Base-by-base conservation (phyloP, 345 rosid species). In the Psidium guajava region DNA sequence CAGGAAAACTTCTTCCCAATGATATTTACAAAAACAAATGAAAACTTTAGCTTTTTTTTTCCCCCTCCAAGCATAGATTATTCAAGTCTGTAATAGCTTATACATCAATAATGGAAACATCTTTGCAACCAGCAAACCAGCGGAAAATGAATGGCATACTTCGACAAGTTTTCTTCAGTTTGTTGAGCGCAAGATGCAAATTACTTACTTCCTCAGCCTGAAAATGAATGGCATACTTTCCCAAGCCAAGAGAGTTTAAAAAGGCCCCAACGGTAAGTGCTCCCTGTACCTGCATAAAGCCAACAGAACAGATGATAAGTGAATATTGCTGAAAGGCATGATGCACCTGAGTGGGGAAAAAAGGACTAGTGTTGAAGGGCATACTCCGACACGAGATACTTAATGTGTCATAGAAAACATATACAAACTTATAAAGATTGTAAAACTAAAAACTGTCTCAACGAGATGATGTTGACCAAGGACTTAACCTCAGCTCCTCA, bases 201-300 rank as follows among this genome's bases (percentile, higher is more conserved):
- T 52, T 81, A 88, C 95, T 93, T 84, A 93, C 95, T 87, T 93
- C 95, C 87, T 93, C 95, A 59, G 91, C 94, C 84, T 75, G 89
- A 84, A 93, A 92, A 82, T 1, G 27, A 81, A 89, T 58, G 59
- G 59, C 87, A 73, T 93, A 93, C 88, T 93, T 89, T 81, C 87
- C 91, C 89, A 93, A 88, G 81, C 91, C 93, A 84, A 93, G 91
- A 69, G 94, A 90, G 73, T 90, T 85, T 89, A 93, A 87, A 47
- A 93, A 91, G 74, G 83, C 49, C 40, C 88, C 59, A 84, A 92
- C 86, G 54, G 87, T 87, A 25, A 84, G 83, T 83, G 89, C 83
- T 87, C 89, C 90, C 82, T 88, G 89, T 55, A 84, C 87, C 93
- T 89, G 89, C 12, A 82, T 61, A 86, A 85, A 58, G 54, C 47